Evolutionary conservation across 2,329 filamentous ascomycete genomes (phyloP), one percentile per base, ranked within the genome.

Genomic region (Paraphoma chrysanthemicola): DNA sequence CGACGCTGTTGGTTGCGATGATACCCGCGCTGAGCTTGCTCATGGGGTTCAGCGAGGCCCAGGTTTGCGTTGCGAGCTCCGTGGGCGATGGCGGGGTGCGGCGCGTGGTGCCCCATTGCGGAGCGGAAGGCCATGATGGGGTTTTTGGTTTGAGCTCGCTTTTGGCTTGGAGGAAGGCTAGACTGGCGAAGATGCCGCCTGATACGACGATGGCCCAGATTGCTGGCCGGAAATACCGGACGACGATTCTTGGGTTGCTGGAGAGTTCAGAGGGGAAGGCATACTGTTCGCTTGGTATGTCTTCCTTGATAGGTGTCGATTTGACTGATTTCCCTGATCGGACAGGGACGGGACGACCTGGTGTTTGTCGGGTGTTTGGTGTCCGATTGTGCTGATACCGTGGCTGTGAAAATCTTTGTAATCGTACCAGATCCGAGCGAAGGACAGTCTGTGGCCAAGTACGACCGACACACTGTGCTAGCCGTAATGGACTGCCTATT

Each of bases 121-220:
- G 62, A 33, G 58, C 58, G 39, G 64, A 57, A 10, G 63, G 54
- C 62, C 62, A 66, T 47, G 47, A 62, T 39, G 48, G 42, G 4
- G 62, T 17, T n/a, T 65, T 61, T 14, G 54, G 36, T 39, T 70
- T 64, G 8, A 73, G 39, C 45, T 74, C 62, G 7, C 62, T 50
- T 42, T 63, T 68, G 16, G 72, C 73, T 54, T 74, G 60, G 9
- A 70, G 57, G 47, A 67, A 75, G 11, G 73, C 65, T 29, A 73
- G 50, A 14, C 63, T 64, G 12, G 62, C 42, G n/a, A 68, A 73
- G 17, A 76, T 69, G 4, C 69, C 68, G 12, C 64, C 48, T 4
- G 69, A 69, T n/a, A 72, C 64, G 42, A 60, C 38, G 7, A 72
- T 38, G 2, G 69, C 68, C 64, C 66, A 75, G 33, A 75, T 60